Conservation (phyloP, 495 filamentous ascomycete species). For the Annulohypoxylon nitens region DNA sequence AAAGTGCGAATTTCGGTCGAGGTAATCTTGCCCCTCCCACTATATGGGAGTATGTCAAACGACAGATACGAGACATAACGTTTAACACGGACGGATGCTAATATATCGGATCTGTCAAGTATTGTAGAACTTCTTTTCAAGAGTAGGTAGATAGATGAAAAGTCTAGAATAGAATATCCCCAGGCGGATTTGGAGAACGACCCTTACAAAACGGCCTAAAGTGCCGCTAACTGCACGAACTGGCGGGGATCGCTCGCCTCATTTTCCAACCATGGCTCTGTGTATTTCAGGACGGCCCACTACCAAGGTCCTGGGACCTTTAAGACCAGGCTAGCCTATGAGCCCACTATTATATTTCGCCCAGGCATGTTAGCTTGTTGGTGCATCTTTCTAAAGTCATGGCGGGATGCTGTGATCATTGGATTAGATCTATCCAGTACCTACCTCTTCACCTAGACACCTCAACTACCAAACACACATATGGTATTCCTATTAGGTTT, state of each 20-base stretch:
- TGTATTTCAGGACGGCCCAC: slow-evolving; percentile 12
- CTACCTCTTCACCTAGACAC: not conserved
- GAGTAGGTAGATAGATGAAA: not conserved
- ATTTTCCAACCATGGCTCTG: not conserved
- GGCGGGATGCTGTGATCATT: not conserved
- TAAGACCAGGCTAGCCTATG: not conserved
- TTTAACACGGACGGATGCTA: not conserved
- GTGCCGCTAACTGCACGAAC: not conserved
- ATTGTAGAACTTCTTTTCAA: not conserved
- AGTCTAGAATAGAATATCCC: not conserved
- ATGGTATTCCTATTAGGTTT: not conserved
- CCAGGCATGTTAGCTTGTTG: not conserved
- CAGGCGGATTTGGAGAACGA: slow-evolving; percentile 1
- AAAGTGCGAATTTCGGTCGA: not conserved
- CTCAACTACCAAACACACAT: too few relatives aligned
- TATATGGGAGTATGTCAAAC: not conserved
- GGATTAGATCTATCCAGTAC: not conserved
- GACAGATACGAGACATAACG: not conserved
- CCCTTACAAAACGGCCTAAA: not conserved
- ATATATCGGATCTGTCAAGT: not conserved
- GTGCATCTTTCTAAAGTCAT: not conserved
- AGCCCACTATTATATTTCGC: not conserved
- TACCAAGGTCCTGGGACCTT: not conserved
- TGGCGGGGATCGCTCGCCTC: slow-evolving; percentile 5
- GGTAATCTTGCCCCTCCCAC: not conserved